Evolutionary conservation across 2,329 filamentous ascomycete genomes (phyloP).

Genomic region (Teratosphaeria epicoccoides): DNA sequence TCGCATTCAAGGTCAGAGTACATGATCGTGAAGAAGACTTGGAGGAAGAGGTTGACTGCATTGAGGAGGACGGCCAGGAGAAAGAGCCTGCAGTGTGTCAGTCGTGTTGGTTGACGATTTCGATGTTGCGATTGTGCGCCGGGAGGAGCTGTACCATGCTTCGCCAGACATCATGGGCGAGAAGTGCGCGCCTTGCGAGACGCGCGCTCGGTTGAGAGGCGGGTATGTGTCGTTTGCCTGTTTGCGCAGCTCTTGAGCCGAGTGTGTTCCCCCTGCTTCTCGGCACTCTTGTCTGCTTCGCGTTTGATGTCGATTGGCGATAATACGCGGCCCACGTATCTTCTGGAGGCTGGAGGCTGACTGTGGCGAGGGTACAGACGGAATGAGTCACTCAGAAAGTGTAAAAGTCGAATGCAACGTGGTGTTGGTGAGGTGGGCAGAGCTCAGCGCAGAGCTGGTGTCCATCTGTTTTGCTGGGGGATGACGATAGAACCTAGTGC

Average conservation of each 20-base stretch:
- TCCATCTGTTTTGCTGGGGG: background rate
- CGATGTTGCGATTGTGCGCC: background rate
- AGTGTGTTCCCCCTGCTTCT: background rate
- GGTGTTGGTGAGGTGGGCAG: background rate
- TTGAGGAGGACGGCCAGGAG: constrained; percentile 97
- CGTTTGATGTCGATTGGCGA: background rate
- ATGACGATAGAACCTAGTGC: too few relatives aligned
- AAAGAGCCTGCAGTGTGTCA: constrained; percentile 58
- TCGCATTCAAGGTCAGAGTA: constrained; percentile 99
- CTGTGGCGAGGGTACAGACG: background rate
- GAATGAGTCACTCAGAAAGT: background rate
- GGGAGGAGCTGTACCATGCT: constrained; percentile 24
- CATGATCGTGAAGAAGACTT: constrained; percentile 99
- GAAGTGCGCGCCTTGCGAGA: background rate
- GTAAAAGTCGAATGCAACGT: background rate
- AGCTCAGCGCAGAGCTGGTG: background rate
- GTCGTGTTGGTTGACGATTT: constrained; percentile 2
- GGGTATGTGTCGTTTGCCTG: background rate
- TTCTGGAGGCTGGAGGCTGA: background rate
- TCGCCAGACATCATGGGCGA: constrained; percentile 28
- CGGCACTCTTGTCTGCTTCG: background rate
- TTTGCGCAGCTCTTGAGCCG: background rate
- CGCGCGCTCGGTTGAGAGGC: background rate
- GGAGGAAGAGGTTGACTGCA: constrained; percentile 98
- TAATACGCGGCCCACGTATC: too few relatives aligned